Evolutionary conservation across 345 rosid genomes (phyloP).

Genomic region (Murraya koenigii): DNA sequence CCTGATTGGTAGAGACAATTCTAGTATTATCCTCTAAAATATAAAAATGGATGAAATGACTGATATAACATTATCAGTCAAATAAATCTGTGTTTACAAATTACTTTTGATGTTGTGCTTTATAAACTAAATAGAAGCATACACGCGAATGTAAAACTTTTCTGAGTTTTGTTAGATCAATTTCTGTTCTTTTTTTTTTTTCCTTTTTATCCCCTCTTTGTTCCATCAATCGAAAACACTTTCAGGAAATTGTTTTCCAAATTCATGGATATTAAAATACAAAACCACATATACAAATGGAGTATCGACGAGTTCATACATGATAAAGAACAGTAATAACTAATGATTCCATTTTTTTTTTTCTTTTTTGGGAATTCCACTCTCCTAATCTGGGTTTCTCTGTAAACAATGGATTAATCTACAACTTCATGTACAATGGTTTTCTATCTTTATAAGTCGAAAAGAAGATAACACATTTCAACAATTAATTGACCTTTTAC

Average conservation of each 20-base stretch:
- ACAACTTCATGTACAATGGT: conserved; percentile 3
- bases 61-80: too few species aligned
- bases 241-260: too few species aligned
- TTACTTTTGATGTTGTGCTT: not conserved
- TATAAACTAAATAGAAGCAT: not conserved
- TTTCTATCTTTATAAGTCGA: not conserved
- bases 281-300: not conserved
- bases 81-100: too few species aligned
- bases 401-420: not conserved
- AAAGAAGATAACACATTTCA: conserved; percentile 1
- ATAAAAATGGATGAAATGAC: too few species aligned
- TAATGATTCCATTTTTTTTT: not conserved
- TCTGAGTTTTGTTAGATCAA: too few species aligned
- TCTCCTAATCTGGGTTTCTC: not conserved
- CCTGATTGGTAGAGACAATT: too few species aligned
- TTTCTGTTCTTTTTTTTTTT: too few species aligned
- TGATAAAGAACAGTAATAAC: not conserved
- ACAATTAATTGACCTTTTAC: conserved; percentile 16
- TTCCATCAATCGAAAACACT: too few species aligned
- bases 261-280: not conserved
- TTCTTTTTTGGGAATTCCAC: not conserved
- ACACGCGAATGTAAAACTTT: too few species aligned
- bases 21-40: too few species aligned
- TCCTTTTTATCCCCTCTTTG: too few species aligned
- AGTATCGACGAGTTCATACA: not conserved